phyloP scores from a whole-genome alignment of 805 yeast species.

The Lipomyces spencermartinsiae region DNA sequence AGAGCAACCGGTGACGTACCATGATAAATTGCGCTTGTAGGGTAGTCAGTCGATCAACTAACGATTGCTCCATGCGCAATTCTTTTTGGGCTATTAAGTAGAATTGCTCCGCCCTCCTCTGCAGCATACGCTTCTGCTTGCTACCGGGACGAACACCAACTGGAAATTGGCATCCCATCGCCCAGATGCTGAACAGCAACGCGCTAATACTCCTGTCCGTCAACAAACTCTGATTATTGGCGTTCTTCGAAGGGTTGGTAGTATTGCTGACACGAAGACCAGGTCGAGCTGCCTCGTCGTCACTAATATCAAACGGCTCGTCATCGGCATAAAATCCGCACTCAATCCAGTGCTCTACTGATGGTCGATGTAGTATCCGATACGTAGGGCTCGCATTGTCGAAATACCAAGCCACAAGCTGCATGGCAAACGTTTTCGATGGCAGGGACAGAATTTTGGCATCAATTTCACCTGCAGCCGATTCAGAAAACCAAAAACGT shows the following conservation, averaged over 20 bases:
- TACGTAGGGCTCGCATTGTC: constrained; percentile 22
- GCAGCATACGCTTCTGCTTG: constrained; percentile 8
- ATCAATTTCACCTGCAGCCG: constrained; percentile 12
- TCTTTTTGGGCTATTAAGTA: constrained; percentile 16
- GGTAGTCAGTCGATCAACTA: constrained; percentile 4
- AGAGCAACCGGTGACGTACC: not conserved
- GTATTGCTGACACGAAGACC: not conserved
- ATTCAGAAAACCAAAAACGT: constrained; percentile 16
- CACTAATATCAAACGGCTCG: not conserved
- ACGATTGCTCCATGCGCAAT: not conserved
- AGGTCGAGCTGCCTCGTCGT: not conserved
- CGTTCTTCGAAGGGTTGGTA: too few species aligned
- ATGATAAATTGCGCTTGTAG: constrained; percentile 18
- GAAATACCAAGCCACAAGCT: constrained; percentile 17
- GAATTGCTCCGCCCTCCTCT: constrained; percentile 11
- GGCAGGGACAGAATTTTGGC: constrained; percentile 13
- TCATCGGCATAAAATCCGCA: constrained; percentile 14
- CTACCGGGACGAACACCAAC: constrained; percentile 1
- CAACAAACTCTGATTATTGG: not conserved
- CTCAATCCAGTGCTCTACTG: constrained; percentile 17
- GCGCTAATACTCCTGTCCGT: constrained; percentile 14
- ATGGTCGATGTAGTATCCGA: constrained; percentile 17
- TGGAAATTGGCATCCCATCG: constrained; percentile 20
- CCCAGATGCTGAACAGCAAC: constrained; percentile 18
- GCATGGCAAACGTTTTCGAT: constrained; percentile 13